Evolutionary conservation across 768 basidiomycete species (phyloP).

Genomic region (Auricularia heimuer): DNA sequence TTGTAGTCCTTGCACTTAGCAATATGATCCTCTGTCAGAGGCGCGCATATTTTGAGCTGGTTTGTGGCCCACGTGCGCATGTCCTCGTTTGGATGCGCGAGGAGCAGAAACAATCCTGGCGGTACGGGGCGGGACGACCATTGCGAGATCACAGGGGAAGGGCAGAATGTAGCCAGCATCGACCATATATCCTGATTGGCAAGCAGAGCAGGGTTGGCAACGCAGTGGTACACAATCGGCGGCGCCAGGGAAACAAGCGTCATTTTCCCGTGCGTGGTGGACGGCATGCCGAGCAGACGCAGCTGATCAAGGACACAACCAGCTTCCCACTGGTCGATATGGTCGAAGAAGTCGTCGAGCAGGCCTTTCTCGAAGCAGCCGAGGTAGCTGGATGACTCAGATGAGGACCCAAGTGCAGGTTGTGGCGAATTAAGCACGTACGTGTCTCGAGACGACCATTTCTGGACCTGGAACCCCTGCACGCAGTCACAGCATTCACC

Average conservation of each 20-base stretch:
- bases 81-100: slow-evolving; percentile 37
- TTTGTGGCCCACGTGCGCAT: slow-evolving; percentile 53
- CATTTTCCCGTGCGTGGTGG: slow-evolving; percentile 10
- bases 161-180: slow-evolving; percentile 29
- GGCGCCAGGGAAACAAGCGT: slow-evolving; percentile 35
- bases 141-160: slow-evolving; percentile 25
- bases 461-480: slow-evolving; percentile 51
- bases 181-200: slow-evolving; percentile 37
- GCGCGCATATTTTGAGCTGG: slow-evolving; percentile 33
- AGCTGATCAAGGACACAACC: slow-evolving; percentile 41
- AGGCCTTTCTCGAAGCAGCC: slow-evolving; percentile 47
- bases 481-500: slow-evolving; percentile 62
- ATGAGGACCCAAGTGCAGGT: no score
- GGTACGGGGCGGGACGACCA: slow-evolving; percentile 52
- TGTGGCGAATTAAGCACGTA: slow-evolving; percentile 31
- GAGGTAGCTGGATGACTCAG: slow-evolving; percentile 47
- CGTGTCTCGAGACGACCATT: slow-evolving; percentile 57
- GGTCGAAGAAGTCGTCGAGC: slow-evolving; percentile 47
- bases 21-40: slow-evolving; percentile 42
- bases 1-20: slow-evolving; percentile 30
- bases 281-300: slow-evolving; percentile 16
- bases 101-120: slow-evolving; percentile 48
- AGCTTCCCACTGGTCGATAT: slow-evolving; percentile 61
- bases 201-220: slow-evolving; percentile 52
- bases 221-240: slow-evolving; percentile 49